Evolutionary conservation across 2,329 filamentous ascomycete species (phyloP), one percentile per base, ranked within the genome.

Genomic region (Verticillium isaacii): DNA sequence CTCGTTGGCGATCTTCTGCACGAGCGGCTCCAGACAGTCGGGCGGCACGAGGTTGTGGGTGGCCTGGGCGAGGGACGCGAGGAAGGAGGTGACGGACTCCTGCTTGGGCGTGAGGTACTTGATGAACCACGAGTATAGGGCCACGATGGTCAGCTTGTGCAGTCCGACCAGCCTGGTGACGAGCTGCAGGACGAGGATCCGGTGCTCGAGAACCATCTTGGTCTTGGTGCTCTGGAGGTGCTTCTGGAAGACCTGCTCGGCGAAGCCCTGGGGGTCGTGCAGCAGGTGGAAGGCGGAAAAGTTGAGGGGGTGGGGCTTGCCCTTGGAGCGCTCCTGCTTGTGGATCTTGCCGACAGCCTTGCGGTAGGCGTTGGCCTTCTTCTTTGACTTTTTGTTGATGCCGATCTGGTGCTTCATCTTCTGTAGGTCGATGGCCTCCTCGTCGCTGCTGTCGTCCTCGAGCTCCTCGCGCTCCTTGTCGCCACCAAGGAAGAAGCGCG

Each of bases 311-410:
- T 96, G 91, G 3, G 93, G 91, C 66, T 91, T 86, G 66, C 87
- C 86, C 85, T 97, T 97, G 82, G 96, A 96, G 72, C 88, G 88
- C 73, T 97, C 92, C 71, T 89, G 86, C 71, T 83, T 88, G 79
- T 92, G 96, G 50, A 97, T 85, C 66, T 89, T 91, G n/a, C 88
- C 85, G 3, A 93, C 85, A 0, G 95, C 95, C 73, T 88, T 92
- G 61, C 91, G 90, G 59, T 97, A 85, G 36, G 87, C 85, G 69
- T 89, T 90, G 59, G 89, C 85, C 68, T 91, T 89, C 82, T 98
- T 98, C 74, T 90, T 94, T 17, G 88, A 90, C 82, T 98, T 99
- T 78, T 98, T 99, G 82, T 97, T 98, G 79, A 98, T 96, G 54
- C 88, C 90, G 32, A 88, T 84, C 75, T 95, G 90, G 75, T 97